Conservation (phyloP, 192 early-diverging fungal species). For the Coemansia sp. region DNA sequence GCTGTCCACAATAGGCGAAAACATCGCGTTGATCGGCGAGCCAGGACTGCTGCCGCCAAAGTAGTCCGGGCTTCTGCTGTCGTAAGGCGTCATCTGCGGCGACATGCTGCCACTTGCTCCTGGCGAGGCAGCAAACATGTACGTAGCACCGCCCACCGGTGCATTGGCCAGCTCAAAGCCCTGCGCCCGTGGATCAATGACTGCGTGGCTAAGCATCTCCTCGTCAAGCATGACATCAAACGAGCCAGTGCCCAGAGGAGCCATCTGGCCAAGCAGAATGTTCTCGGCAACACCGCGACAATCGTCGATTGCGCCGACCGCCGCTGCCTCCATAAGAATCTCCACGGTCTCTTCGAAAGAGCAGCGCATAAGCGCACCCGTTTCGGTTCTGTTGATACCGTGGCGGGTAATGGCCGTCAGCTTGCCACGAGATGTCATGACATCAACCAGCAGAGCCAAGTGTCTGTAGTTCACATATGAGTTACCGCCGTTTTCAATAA, state of each 20-base stretch:
- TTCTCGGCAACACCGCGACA: constrained; percentile 97
- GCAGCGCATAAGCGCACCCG: constrained; percentile 89
- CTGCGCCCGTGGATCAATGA: constrained; percentile 57
- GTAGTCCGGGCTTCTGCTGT: constrained; percentile 68
- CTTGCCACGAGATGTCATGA: constrained; percentile 91
- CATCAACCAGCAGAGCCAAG: constrained; percentile 90
- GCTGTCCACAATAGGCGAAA: constrained; percentile 81
- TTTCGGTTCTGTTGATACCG: constrained; percentile 95
- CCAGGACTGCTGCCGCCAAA: constrained; percentile 59
- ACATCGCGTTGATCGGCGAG: constrained; percentile 75
- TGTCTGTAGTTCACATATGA: constrained; percentile 99
- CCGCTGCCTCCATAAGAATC: constrained; percentile 94
- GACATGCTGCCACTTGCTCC: constrained; percentile 65
- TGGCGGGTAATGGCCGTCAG: constrained; percentile 98
- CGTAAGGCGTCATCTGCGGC: constrained; percentile 81
- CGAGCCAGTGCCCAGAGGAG: constrained; percentile 91
- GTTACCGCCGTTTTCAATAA: constrained; percentile 88
- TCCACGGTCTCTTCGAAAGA: constrained; percentile 99
- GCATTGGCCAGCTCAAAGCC: constrained; percentile 57
- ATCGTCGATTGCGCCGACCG: constrained; percentile 87
- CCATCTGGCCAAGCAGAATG: constrained; percentile 96
- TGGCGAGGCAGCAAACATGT: constrained; percentile 55
- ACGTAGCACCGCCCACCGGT: constrained; percentile 54
- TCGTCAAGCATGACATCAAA: constrained; percentile 94
- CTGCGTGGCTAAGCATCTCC: constrained; percentile 79